Evolutionary conservation across 176 grass and related monocot species (phyloP), one percentile per base, ranked within the genome.

Genomic region (Hyparrhenia diplandra): DNA sequence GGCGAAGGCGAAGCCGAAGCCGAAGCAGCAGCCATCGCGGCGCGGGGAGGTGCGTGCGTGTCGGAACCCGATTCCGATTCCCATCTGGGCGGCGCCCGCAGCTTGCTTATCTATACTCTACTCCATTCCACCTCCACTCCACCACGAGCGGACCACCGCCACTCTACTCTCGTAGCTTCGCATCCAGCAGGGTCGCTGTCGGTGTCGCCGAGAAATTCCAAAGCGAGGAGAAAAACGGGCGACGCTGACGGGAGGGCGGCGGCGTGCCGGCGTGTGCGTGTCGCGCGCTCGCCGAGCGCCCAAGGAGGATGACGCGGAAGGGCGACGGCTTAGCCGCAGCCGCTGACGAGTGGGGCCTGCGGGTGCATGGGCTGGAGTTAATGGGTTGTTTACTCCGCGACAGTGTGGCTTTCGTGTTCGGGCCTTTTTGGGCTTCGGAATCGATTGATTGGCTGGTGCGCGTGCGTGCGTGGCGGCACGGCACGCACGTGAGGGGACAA

Each of bases 11-110:
- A 32, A 32, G 31, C 31, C 31, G 31, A 32, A 32, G 31, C 2
- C 31, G 31, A 32, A 32, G 31, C 31, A 32, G 31, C 31, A 32
- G 31, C 31, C 31, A 32, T 32, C 31, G 31, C 31, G 31, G 31
- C 31, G 4, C 31, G 2, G 31, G 4, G 31, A 32, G 31, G 31
- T 32, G 31, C 31, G 32, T 4, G 66, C 29, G 81, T 77, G 35
- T 16, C 59, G 28, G 87, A 85, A 82, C 71, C 78, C 35, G 66
- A 47, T 85, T 89, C 78, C n/a, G n/a, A n/a, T n/a, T n/a, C n/a
- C n/a, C 45, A 68, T 80, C 42, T 40, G 67, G 75, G 24, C 64
- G 45, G 18, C 73, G 36, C 2, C n/a, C 67, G 6, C 23, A 27
- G 11, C 45, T 79, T 42, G 74, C 55, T 69, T 85, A 73, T 79